Conservation (phyloP, 768 basidiomycete species). For the Leccinum sublutescens region DNA sequence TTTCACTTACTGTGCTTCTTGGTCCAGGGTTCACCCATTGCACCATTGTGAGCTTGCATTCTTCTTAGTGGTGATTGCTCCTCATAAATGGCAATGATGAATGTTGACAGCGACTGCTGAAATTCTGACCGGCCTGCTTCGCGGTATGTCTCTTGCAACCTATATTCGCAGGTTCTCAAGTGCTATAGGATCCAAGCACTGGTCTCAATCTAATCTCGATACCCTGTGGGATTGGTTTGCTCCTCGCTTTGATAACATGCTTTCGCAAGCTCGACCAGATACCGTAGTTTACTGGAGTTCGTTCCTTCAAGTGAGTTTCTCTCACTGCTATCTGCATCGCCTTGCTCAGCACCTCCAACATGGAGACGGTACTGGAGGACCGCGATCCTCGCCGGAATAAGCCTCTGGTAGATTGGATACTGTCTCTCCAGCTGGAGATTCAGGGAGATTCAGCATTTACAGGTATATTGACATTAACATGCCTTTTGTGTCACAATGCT, state of each 20-base stretch:
- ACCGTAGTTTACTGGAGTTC: conserved; percentile 76
- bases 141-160: conserved; percentile 46
- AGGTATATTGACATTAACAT: conserved; percentile 45
- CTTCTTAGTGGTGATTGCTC: too few species aligned
- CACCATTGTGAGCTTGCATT: too few species aligned
- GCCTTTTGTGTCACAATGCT: conserved; percentile 1
- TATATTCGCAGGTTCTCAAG: conserved; percentile 8
- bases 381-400: conserved; percentile 80
- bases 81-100: too few species aligned
- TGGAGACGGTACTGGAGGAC: conserved; percentile 53
- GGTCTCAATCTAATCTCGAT: conserved; percentile 54
- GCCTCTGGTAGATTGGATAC: conserved; percentile 73
- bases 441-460: conserved; percentile 84
- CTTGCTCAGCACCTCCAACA: conserved; percentile 8
- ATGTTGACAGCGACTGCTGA: conserved; percentile 78
- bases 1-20: too few species aligned
- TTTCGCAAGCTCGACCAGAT: conserved; percentile 80
- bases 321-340: background rate
- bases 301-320: conserved; percentile 42
- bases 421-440: conserved; percentile 77
- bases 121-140: conserved; percentile 67
- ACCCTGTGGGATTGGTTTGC: conserved; percentile 74
- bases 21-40: too few species aligned
- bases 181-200: conserved; percentile 75
- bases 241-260: conserved; percentile 58